These are phyloP conservation scores for Ustilago lituana DNA, from an alignment of 1,284 basidiomycete genomes.

Conservation along the genomic window DNA sequence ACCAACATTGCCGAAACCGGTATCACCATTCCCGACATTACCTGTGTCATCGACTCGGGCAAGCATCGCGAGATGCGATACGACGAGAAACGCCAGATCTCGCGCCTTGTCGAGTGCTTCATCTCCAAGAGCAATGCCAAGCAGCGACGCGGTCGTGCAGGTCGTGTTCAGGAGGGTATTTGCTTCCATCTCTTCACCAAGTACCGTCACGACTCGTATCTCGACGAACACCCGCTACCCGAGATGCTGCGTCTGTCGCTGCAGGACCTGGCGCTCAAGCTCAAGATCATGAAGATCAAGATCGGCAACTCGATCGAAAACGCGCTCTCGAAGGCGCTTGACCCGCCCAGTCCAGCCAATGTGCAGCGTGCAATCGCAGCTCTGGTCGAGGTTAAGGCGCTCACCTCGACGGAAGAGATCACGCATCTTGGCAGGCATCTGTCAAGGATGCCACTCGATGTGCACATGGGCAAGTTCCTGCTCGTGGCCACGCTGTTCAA, in stretches of 20 bases:
- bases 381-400: constrained; percentile 88
- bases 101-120: constrained; percentile 89
- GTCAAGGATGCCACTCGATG: constrained; percentile 92
- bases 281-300: constrained; percentile 95
- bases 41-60: constrained; percentile 94
- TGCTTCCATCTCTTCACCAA: constrained; percentile 98
- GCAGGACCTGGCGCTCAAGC: constrained; percentile 91
- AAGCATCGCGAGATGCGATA: constrained; percentile 78
- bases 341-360: constrained; percentile 87
- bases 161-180: constrained; percentile 87
- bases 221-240: constrained; percentile 90
- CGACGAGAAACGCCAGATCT: constrained; percentile 97
- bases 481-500: constrained; percentile 85
- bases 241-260: constrained; percentile 95
- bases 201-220: constrained; percentile 79
- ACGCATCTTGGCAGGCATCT: constrained; percentile 92
- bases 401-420: constrained; percentile 88
- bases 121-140: constrained; percentile 92
- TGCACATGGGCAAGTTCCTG: constrained; percentile 94
- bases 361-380: constrained; percentile 90
- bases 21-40: constrained; percentile 97
- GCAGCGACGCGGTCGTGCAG: constrained; percentile 89
- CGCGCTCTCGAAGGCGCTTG: constrained; percentile 84
- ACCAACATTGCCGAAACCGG: constrained; percentile 86
- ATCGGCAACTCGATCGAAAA: constrained; percentile 85